Evolutionary conservation across 208 protist genomes (phyloP).

Genomic region (Leptomonas pyrrhocoris): DNA sequence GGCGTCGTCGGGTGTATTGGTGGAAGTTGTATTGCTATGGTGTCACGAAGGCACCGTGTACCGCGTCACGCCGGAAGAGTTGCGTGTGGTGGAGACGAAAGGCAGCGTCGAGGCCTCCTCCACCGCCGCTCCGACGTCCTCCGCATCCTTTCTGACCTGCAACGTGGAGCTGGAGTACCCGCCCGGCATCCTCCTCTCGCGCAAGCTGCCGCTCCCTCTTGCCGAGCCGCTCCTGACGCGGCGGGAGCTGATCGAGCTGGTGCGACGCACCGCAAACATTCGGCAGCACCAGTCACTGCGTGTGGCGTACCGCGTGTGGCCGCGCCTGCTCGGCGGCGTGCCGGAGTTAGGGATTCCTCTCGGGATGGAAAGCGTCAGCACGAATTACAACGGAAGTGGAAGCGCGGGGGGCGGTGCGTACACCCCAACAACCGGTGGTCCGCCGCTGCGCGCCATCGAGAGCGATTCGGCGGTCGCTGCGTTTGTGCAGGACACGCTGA

Average conservation of each 20-base stretch:
- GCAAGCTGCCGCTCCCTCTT: constrained; percentile 25
- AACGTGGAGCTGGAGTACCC: constrained; percentile 26
- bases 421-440: constrained; percentile 17
- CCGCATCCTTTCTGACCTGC: constrained; percentile 20
- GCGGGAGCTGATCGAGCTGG: constrained; percentile 42
- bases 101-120: background rate
- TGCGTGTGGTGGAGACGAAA: constrained; percentile 2
- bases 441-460: constrained; percentile 26
- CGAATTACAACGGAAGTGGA: background rate
- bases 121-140: background rate
- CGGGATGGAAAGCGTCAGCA: background rate
- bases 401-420: background rate
- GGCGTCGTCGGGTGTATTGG: constrained; percentile 1
- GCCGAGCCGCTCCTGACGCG: constrained; percentile 36
- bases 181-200: constrained; percentile 21
- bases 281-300: constrained; percentile 34
- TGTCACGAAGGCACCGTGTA: constrained; percentile 15
- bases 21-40: constrained; percentile 26
- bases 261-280: constrained; percentile 28
- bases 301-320: constrained; percentile 48
- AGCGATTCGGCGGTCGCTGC: constrained; percentile 17
- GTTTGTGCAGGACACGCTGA: constrained; percentile 16
- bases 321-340: background rate
- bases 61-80: constrained; percentile 13
- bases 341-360: background rate